Evolutionary conservation across 441 rosid genomes (phyloP), one percentile per base, ranked within the genome.

Genomic region (Syzygium syzygioides): DNA sequence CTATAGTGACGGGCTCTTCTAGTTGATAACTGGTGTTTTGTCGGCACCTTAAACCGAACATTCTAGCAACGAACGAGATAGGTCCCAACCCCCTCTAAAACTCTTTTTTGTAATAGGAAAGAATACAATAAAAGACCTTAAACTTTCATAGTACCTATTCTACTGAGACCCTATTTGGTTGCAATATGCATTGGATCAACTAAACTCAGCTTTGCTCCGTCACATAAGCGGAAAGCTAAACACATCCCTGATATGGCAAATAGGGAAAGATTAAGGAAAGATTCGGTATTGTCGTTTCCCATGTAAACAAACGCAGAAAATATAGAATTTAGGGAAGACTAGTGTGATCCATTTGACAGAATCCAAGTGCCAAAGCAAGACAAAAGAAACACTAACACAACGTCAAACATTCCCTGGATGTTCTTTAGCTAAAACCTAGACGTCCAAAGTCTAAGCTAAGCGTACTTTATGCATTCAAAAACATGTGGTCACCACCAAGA

Each of bases 11-110:
- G 13, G 0, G 28, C 80, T 71, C 5, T 71, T 8, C 9, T 71
- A 71, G 23, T 1, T 20, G 0, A 1, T 5, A 2, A 14, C 6
- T 12, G 4, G 4, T 71, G n/a, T 37, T 37, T 37, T 1, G 17
- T 37, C 1, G 12, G n/a, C 1, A 7, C 17, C 48, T 71, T 12
- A 37, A 37, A 1, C 28, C 17, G 1, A 20, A 71, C 1, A 71
- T 37, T 10, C 4, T 6, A 5, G 25, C 25, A 68, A 34, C 3
- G 8, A 9, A 28, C 26, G 14, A 68, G 48, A 68, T 4, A 68
- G 10, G 34, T 34, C 23, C 5, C 48, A 34, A 34, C 10, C 1
- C 26, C 14, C 0, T 68, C 26, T 68, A 68, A 68, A 68, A 9
- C 45, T 26, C 12, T 18, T 34, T 68, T 34, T 68, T 34, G 32